These are phyloP conservation scores for Clonostachys sp. DNA, from an alignment of 2,329 filamentous ascomycete genomes.

Conservation along the genomic window DNA sequence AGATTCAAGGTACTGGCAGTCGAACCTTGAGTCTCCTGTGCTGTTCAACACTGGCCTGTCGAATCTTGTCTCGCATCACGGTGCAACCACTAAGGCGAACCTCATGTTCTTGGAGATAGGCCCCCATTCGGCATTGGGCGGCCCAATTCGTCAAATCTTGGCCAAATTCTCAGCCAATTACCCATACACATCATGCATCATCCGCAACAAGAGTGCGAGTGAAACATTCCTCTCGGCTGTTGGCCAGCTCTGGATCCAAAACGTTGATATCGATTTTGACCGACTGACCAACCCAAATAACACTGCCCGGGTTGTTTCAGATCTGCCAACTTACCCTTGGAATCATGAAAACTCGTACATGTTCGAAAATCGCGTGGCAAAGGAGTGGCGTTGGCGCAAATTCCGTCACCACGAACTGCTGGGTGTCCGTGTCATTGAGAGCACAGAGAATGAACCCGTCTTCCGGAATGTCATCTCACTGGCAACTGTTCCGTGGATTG, in stretches of 20 bases:
- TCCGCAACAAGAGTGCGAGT: conserved; percentile 17
- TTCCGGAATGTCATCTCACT: conserved; percentile 43
- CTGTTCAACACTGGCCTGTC: conserved; percentile 4
- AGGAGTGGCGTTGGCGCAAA: conserved; percentile 18
- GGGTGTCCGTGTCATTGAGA: conserved; percentile 34
- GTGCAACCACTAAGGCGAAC: conserved; percentile 7
- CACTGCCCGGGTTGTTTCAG: conserved; percentile 21
- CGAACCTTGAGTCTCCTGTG: conserved; percentile 14
- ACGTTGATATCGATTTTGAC: conserved; percentile 7
- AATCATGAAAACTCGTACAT: conserved; percentile 25
- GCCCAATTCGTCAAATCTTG: conserved; percentile 6
- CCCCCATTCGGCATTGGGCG: conserved; percentile 6
- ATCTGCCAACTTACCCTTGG: conserved; percentile 29
- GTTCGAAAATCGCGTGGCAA: conserved; percentile 18
- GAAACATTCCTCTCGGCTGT: conserved; percentile 30
- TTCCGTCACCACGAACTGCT: conserved; percentile 37
- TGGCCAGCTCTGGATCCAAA: conserved; percentile 16
- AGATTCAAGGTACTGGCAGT: conserved; percentile 7
- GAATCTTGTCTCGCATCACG: conserved; percentile 2
- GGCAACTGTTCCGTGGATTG: conserved; percentile 50
- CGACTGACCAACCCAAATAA: conserved; percentile 22
- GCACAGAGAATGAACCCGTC: conserved; percentile 33
- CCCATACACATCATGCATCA: not conserved
- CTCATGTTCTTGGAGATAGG: conserved; percentile 12
- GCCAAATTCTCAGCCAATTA: conserved; percentile 28